Evolutionary conservation across 78 protist genomes (phyloP), one percentile per base, ranked within the genome.

Genomic region (Dictyostelium discoideum): DNA sequence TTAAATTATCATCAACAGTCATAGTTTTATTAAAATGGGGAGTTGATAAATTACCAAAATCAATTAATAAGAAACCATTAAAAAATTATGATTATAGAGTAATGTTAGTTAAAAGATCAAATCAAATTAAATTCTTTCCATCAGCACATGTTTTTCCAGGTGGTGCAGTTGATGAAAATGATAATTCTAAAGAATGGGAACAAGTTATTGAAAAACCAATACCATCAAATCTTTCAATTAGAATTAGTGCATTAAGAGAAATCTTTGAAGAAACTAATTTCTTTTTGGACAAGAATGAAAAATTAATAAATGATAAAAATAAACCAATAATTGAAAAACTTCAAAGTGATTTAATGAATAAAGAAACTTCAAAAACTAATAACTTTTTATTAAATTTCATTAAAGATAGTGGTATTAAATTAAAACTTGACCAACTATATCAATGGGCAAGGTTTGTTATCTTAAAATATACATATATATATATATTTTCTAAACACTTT

Each of bases 141-240:
- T 8, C 63, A 20, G 74, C 85, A 20, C 87, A 90, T 90, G 94
- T 90, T 29, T 90, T 90, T 42, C 94, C 94, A 8, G 94, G 94
- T 72, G 94, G 94, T 16, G 50, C 77, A 44, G 46, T 90, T 10
- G 94, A 90, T 72, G 26, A 60, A 48, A 13, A n/a, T 18, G 94
- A 90, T 72, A 18, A 8, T 14, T 42, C 54, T 2, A 67, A 18
- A 3, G 76, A 16, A 6, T 90, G 94, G 94, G 50, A 60, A 6
- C 11, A 87, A 2, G 22, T 73, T 2, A 14, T 57, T 13, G 85
- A 37, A 3, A 74, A 57, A 20, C 83, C 32, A 69, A 48, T n/a
- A 29, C 22, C 50, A 22, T 32, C 44, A 48, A 46, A 37, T 29
- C 73, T 80, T n/a, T 42, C 83, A 20, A 26, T 82, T 48, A 81